Evolutionary conservation across 2,329 filamentous ascomycete genomes (phyloP), one percentile per base, ranked within the genome.

Genomic region (Calonectria henricotiae): DNA sequence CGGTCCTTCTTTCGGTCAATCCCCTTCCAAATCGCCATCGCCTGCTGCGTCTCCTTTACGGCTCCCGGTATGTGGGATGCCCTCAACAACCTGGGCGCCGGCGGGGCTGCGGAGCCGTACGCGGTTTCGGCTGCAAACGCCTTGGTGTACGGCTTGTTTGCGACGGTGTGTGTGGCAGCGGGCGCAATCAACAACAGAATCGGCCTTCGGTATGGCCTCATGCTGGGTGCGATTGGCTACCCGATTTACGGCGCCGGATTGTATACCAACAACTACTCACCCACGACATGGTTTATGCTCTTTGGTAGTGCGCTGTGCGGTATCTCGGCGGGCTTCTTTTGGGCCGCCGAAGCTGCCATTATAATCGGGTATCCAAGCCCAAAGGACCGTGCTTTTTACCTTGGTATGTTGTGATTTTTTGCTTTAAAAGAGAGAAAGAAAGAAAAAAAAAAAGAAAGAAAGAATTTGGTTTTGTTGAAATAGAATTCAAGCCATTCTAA

Each of bases 41-140:
- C 73, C 39, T 75, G 73, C 1, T 71, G 71, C 17, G 73, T 75
- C 0, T 75, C 73, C 32, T 78, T 78, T 17, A 73, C 73, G 1
- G 76, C 75, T 0, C 76, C 76, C 1, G 76, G 76, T 1, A 72
- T 78, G 61, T 78, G 76, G 76, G 74, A 75, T 25, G 77, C 77
- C 5, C 74, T 78, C 5, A 76, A 75, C 25, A 71, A 71, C 27
- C 68, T 79, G 5, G 77, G 77, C 2, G 77, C 77, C 3, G 77
- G 77, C 62, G 92, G 92, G 1, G 85, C 88, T 30, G 85, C 89
- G 72, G 85, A 86, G n/a, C 91, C 92, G 0, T 87, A 89, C 73
- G 85, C 93, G 0, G 51, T 55, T 7, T 55, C 51, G n/a, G 51
- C 51, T 11, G 51, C 51, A 11, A 55, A 55, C 32, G 51, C 51